phyloP scores from a whole-genome alignment of 192 early-diverging fungal genomes.

The Thamnidium elegans region DNA sequence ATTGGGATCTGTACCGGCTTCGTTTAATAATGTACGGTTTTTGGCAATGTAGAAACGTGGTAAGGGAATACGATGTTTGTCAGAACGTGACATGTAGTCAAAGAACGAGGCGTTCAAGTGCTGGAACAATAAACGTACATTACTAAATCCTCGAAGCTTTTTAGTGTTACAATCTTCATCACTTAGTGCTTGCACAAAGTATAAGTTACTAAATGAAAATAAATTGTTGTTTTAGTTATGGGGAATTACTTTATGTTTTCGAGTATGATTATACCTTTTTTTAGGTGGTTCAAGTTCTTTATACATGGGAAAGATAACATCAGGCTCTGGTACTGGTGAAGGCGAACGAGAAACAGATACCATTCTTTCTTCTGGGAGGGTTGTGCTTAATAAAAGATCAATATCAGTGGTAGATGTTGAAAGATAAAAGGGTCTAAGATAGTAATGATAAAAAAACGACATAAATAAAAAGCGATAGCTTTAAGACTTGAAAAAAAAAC shows the following conservation, averaged over 20 bases:
- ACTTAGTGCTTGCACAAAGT: conserved; percentile 20
- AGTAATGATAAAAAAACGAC: neutral
- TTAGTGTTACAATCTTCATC: neutral
- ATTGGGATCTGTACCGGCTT: conserved; percentile 17
- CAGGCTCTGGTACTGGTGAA: no score
- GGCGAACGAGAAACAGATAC: no score
- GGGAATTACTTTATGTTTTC: no score
- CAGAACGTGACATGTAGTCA: neutral
- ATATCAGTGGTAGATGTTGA: neutral
- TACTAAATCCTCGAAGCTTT: conserved; percentile 7
- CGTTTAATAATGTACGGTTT: conserved; percentile 32
- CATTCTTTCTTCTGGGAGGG: neutral
- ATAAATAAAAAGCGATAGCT: neutral
- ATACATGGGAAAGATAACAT: neutral
- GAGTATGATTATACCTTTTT: conserved; percentile 11
- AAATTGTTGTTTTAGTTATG: neutral
- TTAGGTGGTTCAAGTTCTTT: neutral
- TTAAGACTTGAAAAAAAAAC: neutral
- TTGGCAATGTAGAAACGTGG: conserved; percentile 34
- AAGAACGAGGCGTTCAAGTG: conserved; percentile 18
- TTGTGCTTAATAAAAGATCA: neutral
- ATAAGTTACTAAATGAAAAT: conserved; percentile 3
- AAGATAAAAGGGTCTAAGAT: neutral
- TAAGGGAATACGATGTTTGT: conserved; percentile 3
- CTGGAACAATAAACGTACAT: conserved; percentile 9